Evolutionary conservation across 1,284 basidiomycete genomes (phyloP).

Genomic region (Rhodofomes roseus): DNA sequence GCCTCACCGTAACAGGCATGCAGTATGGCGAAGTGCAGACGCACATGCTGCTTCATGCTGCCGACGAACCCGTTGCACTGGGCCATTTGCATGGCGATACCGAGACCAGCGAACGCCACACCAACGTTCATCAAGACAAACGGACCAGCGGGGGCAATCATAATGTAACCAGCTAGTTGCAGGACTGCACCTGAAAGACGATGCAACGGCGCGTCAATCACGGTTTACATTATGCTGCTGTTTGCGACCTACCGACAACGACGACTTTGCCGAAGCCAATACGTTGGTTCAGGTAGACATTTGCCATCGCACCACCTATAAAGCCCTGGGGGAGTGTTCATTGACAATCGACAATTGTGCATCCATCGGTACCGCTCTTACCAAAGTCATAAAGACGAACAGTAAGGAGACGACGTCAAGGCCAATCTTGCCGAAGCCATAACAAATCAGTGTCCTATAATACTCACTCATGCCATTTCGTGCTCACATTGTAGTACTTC

Average conservation of each 20-base stretch:
- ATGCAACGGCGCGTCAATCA: background rate
- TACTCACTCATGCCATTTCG: too few species aligned
- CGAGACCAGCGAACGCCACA: constrained; percentile 15
- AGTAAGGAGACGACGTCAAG: constrained; percentile 46
- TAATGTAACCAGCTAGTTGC: constrained; percentile 1
- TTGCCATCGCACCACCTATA: constrained; percentile 46
- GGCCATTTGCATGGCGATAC: constrained; percentile 22
- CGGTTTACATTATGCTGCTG: background rate
- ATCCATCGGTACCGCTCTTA: constrained; percentile 22
- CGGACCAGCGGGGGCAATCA: constrained; percentile 18
- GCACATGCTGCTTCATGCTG: constrained; percentile 17
- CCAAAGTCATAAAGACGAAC: constrained; percentile 43
- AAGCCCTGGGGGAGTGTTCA: constrained; percentile 40
- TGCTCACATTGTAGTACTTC: constrained; percentile 45
- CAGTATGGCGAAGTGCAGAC: constrained; percentile 35
- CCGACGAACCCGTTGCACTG: constrained; percentile 28
- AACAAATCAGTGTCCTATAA: background rate
- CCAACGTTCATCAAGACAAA: constrained; percentile 33
- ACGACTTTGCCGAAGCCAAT: constrained; percentile 58
- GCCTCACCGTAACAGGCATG: constrained; percentile 27
- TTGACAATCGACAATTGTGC: background rate
- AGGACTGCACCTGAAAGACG: background rate
- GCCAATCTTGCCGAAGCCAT: constrained; percentile 32
- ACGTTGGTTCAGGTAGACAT: constrained; percentile 52
- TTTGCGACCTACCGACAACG: background rate